phyloP scores from a whole-genome alignment of 2,329 filamentous ascomycete species.

The Apiospora arundinis region DNA sequence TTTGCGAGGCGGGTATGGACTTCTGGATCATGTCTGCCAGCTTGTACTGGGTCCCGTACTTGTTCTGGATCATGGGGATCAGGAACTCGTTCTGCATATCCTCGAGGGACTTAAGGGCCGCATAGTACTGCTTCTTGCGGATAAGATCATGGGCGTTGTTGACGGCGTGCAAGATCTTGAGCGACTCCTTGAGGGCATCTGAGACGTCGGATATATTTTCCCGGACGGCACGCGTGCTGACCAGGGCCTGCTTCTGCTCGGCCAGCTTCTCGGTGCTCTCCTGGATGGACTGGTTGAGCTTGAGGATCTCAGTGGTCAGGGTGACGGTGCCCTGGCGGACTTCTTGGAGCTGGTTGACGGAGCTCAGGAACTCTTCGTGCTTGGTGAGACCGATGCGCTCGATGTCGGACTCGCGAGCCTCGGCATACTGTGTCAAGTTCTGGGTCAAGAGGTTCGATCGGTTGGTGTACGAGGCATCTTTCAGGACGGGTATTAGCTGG shows the following conservation, averaged over 20 bases:
- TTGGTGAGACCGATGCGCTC: slow-evolving; percentile 94
- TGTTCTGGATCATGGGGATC: slow-evolving; percentile 72
- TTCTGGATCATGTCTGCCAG: slow-evolving; percentile 95
- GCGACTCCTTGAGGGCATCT: slow-evolving; percentile 84
- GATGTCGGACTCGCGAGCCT: slow-evolving; percentile 88
- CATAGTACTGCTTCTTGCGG: slow-evolving; percentile 93
- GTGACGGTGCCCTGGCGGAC: slow-evolving; percentile 90
- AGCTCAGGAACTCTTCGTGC: slow-evolving; percentile 94
- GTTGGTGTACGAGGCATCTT: slow-evolving; percentile 82
- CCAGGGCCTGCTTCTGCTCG: slow-evolving; percentile 90
- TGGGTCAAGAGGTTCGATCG: slow-evolving; percentile 77
- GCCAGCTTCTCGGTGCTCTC: slow-evolving; percentile 92
- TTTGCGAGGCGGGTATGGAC: slow-evolving; percentile 91
- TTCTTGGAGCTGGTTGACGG: slow-evolving; percentile 90
- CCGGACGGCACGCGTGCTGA: slow-evolving; percentile 88
- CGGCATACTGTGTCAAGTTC: slow-evolving; percentile 80
- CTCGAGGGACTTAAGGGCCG: slow-evolving; percentile 89
- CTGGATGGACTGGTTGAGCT: slow-evolving; percentile 94
- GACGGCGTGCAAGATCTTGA: slow-evolving; percentile 89
- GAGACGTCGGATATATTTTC: slow-evolving; percentile 96
- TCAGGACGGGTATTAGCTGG: slow-evolving; percentile 91
- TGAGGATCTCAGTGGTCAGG: slow-evolving; percentile 88
- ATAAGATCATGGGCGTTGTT: slow-evolving; percentile 95
- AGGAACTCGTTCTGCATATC: slow-evolving; percentile 96
- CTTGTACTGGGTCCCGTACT: slow-evolving; percentile 92